Conservation (phyloP, 257 asterid genomes). For the Jacaranda mimosifolia region DNA sequence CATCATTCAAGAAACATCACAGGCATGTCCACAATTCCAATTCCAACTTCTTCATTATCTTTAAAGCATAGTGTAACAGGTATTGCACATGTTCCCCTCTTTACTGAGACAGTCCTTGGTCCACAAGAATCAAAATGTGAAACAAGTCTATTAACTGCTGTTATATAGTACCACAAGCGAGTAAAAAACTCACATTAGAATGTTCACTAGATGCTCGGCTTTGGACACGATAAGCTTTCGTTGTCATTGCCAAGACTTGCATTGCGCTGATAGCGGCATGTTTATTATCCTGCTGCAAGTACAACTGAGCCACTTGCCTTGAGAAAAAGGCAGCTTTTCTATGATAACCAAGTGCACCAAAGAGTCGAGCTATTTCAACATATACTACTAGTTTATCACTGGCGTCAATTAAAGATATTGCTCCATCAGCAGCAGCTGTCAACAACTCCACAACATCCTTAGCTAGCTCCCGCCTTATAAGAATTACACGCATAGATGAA, state of each 20-base stretch:
- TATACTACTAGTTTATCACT: conserved; percentile 89
- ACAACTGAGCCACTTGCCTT: conserved; percentile 96
- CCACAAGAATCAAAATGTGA: conserved; percentile 34
- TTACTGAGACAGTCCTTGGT: background rate
- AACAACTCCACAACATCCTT: conserved; percentile 93
- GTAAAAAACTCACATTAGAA: conserved; percentile 61
- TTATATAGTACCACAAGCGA: background rate
- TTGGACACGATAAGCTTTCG: conserved; percentile 96
- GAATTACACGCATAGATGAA: conserved; percentile 20
- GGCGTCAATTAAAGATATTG: conserved; percentile 93
- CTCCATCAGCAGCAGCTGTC: conserved; percentile 97
- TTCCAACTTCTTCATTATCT: conserved; percentile 26
- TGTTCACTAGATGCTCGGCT: conserved; percentile 85
- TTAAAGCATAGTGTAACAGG: conserved; percentile 11
- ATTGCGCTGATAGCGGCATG: conserved; percentile 96
- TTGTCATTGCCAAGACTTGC: conserved; percentile 99
- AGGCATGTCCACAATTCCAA: conserved; percentile 26
- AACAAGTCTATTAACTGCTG: conserved; percentile 21
- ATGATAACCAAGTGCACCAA: conserved; percentile 92
- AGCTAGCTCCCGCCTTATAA: conserved; percentile 88
- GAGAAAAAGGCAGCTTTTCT: conserved; percentile 99
- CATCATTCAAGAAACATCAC: conserved; percentile 17
- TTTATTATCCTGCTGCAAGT: conserved; percentile 94
- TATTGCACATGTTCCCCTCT: conserved; percentile 5
- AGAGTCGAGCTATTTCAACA: conserved; percentile 94